A percentile compares a stretch with the other conserved stretches of the same genome.
These are phyloP conservation scores for Dendrocalamus latiflorus DNA, from an alignment of 202 grass and related monocot species.

Conservation along the genomic window DNA sequence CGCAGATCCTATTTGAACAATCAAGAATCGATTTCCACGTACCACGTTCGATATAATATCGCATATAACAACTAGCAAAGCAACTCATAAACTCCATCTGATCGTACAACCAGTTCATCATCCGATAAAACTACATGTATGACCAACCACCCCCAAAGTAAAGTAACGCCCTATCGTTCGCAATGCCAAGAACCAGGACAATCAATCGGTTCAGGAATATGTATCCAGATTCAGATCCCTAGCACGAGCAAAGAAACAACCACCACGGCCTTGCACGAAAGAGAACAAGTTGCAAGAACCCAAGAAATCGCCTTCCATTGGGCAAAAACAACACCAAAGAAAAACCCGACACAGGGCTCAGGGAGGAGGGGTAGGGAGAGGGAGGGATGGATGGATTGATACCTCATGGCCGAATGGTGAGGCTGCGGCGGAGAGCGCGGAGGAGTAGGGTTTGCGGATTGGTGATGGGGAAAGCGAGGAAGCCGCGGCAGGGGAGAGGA, in stretches of 20 bases:
- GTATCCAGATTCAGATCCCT: not conserved
- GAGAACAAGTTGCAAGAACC: not conserved
- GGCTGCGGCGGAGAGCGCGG: not conserved
- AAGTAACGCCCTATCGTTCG: not conserved
- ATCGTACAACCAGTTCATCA: not conserved
- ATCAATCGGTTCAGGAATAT: not conserved
- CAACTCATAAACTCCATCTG: not conserved
- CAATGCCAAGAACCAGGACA: not conserved
- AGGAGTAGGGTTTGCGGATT: conserved; percentile 10
- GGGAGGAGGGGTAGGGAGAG: not conserved
- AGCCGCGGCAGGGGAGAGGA: not conserved
- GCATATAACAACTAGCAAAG: not conserved
- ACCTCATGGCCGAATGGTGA: conserved; percentile 25
- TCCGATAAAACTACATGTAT: not conserved
- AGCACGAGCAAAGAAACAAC: not conserved
- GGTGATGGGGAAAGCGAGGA: conserved; percentile 1
- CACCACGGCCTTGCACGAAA: not conserved
- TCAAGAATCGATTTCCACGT: not conserved
- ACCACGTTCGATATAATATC: not conserved
- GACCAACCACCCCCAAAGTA: not conserved
- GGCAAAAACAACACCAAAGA: not conserved
- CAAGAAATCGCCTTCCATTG: not conserved
- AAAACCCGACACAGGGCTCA: not conserved
- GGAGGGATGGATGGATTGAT: not conserved
- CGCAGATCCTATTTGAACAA: not conserved